Evolutionary conservation across 495 filamentous ascomycete genomes (phyloP).

Genomic region (Lepraria neglecta): DNA sequence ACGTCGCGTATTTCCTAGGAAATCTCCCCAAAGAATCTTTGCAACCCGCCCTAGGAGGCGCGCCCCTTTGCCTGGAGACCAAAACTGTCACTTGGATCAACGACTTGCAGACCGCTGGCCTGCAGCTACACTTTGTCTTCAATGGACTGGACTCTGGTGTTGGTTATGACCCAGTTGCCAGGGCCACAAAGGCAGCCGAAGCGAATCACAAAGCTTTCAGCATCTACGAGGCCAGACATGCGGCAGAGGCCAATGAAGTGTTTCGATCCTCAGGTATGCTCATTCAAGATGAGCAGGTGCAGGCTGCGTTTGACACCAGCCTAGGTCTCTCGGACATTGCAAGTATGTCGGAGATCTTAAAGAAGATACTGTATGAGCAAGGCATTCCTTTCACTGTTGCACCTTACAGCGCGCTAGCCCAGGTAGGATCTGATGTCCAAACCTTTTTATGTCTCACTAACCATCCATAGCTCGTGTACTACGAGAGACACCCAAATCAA

Average conservation of each 20-base stretch:
- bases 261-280: conserved; percentile 75
- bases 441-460: conserved; percentile 1
- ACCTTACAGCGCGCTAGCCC: conserved; percentile 82
- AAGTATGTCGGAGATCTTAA: conserved; percentile 66
- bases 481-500: conserved; percentile 60
- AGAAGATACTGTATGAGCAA: conserved; percentile 61
- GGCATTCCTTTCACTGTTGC: conserved; percentile 76
- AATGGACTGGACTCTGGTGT: conserved; percentile 73
- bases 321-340: conserved; percentile 51
- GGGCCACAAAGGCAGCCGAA: conserved; percentile 28
- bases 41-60: conserved; percentile 80
- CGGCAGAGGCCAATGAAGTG: conserved; percentile 67
- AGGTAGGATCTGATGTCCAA: conserved; percentile 47
- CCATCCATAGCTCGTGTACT: conserved; percentile 64
- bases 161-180: conserved; percentile 43
- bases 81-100: conserved; percentile 70
- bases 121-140: conserved; percentile 82
- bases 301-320: neutral
- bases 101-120: conserved; percentile 52
- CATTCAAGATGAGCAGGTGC: conserved; percentile 24
- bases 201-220: conserved; percentile 65
- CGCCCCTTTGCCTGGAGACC: conserved; percentile 66
- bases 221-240: conserved; percentile 73
- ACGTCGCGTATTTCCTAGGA: conserved; percentile 82
- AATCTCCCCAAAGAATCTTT: conserved; percentile 79